These are phyloP conservation scores for Hibiscus mutabilis DNA, from an alignment of 345 rosid species.

Conservation along the genomic window DNA sequence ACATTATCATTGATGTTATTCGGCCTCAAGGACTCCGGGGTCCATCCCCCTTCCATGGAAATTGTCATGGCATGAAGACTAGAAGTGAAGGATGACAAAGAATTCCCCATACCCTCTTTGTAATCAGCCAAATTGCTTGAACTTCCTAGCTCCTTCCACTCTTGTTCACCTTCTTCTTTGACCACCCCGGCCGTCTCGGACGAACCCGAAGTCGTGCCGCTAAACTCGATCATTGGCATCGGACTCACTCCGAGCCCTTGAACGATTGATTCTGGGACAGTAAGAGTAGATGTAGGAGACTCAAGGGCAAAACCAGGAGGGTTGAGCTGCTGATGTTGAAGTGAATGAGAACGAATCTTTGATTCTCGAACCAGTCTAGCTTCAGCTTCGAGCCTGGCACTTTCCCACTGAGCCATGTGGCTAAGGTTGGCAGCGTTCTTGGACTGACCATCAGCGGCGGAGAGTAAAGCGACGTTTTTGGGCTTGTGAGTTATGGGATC, in stretches of 20 bases:
- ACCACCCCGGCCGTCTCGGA: slow-evolving; percentile 31
- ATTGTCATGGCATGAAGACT: slow-evolving; percentile 39
- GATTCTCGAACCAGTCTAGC: slow-evolving; percentile 80
- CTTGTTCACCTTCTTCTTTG: slow-evolving; percentile 55
- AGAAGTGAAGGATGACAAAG: slow-evolving; percentile 38
- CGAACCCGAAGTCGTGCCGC: slow-evolving; percentile 37
- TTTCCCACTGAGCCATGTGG: slow-evolving; percentile 97
- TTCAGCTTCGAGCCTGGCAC: slow-evolving; percentile 87
- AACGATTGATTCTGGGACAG: slow-evolving; percentile 48
- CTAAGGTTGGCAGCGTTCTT: slow-evolving; percentile 69
- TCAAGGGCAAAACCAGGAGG: slow-evolving; percentile 28
- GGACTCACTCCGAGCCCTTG: slow-evolving; percentile 22
- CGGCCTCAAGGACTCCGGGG: slow-evolving; percentile 34
- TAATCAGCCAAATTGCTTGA: slow-evolving; percentile 23
- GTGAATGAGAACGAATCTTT: slow-evolving; percentile 54
- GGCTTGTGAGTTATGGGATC: slow-evolving; percentile 85
- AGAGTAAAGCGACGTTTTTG: slow-evolving; percentile 45
- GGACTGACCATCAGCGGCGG: slow-evolving; percentile 39
- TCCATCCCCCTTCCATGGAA: slow-evolving; percentile 44
- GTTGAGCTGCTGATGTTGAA: slow-evolving; percentile 25
- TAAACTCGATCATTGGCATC: slow-evolving; percentile 44
- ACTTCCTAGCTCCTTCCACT: slow-evolving; percentile 42
- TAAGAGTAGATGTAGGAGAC: slow-evolving; percentile 85
- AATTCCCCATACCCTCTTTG: slow-evolving; percentile 32
- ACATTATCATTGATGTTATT: slow-evolving; percentile 7